Base-by-base conservation (phyloP, 139 green algal genomes). In the Auxenochlorella protothecoides region DNA sequence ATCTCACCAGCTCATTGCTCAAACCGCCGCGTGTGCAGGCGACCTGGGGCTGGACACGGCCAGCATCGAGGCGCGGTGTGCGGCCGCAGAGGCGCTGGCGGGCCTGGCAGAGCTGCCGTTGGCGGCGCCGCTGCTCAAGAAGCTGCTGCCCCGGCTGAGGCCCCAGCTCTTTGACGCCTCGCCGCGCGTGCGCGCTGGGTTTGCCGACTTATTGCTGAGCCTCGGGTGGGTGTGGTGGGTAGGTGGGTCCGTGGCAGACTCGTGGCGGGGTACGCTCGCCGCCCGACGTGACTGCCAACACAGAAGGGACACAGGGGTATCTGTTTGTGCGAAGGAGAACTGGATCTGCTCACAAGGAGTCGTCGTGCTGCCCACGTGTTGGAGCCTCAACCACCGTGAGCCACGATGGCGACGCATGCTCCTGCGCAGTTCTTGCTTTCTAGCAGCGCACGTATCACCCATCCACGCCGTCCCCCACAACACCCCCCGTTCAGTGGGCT, bases 101-200 rank as follows among this genome's bases (percentile, higher is more conserved):
- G 65, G 65, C 56, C 82, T 94, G 72, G 76, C 90, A 55, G 79
- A 88, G 72, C 90, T 89, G 74, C 79, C 83, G 9, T 79, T 91
- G 65, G 83, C 89, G 14, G 86, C 91, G 68, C 83, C 89, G 0
- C 76, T 92, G 60, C 81, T 94, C 15, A 89, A 84, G 12, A 72
- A 80, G 16, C 55, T 74, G 53, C 56, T 74, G 53, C 69, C 56
- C 14, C 55, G 53, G 63, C 63, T 74, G 51, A 56, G 51, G 53
- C 56, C 69, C 6, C 69, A 63, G 56, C 69, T 74, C 10, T 64
- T 55, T 52, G 69, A 74, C 69, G 10, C 69, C 14, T 65, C 69
- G 5, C 9, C 56, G 11, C n/a, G 15, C 6, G 69, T 74, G 55
- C 69, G 69, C 9, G 51, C 52, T 5, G 80, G 83, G 3, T 74